phyloP scores from a whole-genome alignment of 169 alveolate genomes.

The Cryptosporidium meleagridis region DNA sequence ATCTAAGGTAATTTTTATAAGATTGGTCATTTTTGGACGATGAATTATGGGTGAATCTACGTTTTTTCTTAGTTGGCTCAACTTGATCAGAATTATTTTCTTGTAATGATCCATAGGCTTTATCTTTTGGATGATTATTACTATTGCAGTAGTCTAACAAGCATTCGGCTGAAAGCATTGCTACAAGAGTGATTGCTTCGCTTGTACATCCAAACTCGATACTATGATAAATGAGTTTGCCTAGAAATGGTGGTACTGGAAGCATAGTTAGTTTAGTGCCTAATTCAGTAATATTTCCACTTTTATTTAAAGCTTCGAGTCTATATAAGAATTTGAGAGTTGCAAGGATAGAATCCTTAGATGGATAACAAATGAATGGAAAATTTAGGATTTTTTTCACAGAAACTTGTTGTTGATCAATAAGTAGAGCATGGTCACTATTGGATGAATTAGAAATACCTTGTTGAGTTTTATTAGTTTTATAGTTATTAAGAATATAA shows the following conservation, averaged over 20 bases:
- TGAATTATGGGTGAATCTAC: conserved; percentile 1
- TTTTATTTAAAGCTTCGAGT: conserved; percentile 85
- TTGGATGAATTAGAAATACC: no score
- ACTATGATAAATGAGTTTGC: conserved; percentile 88
- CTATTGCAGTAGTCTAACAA: conserved; percentile 23
- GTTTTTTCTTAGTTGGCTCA: background rate
- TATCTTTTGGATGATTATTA: conserved; percentile 73
- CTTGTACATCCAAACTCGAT: conserved; percentile 89
- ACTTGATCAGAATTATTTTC: conserved; percentile 78
- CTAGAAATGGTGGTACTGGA: conserved; percentile 91
- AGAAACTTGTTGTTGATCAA: conserved; percentile 16
- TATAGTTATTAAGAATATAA: conserved; percentile 85
- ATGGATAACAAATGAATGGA: conserved; percentile 90
- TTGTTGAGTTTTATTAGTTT: background rate
- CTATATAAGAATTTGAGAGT: conserved; percentile 87
- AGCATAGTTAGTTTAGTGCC: conserved; percentile 84
- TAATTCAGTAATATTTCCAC: conserved; percentile 81
- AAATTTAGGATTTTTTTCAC: conserved; percentile 84
- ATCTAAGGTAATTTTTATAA: conserved; percentile 26
- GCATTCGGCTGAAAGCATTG: conserved; percentile 86
- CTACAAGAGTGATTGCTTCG: conserved; percentile 89
- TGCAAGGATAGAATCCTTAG: conserved; percentile 80
- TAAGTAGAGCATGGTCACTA: background rate
- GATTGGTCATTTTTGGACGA: background rate
- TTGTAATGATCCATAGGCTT: conserved; percentile 72